These are phyloP conservation scores for Fraxinus anomala DNA, from an alignment of 257 asterid genomes.

Conservation along the genomic window DNA sequence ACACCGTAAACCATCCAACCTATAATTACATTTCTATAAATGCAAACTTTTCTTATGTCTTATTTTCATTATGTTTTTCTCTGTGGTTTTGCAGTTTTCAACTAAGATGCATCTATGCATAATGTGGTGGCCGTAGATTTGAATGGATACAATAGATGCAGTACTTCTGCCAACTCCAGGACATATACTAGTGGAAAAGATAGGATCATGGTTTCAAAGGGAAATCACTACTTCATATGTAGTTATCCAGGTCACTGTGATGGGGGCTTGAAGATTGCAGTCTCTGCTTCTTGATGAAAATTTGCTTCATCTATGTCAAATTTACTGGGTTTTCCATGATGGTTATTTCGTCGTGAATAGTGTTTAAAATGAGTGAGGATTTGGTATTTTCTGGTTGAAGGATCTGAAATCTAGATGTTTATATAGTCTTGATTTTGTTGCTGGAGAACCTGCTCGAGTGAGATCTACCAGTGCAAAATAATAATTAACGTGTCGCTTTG, in stretches of 20 bases:
- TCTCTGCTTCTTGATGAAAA: conserved; percentile 3
- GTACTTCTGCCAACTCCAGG: not conserved
- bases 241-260: conserved; percentile 30
- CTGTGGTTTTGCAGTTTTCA: conserved; percentile 15
- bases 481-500: too few relatives aligned
- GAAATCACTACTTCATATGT: conserved; percentile 27
- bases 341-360: not conserved
- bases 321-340: not conserved
- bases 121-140: not conserved
- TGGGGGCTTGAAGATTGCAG: conserved; percentile 15
- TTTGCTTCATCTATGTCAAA: not conserved
- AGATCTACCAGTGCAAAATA: not conserved
- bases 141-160: conserved; percentile 7
- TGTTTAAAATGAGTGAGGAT: not conserved
- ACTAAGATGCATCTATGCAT: not conserved
- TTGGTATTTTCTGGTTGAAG: not conserved
- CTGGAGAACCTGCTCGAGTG: not conserved
- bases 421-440: not conserved
- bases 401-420: not conserved
- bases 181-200: too few relatives aligned
- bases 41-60: not conserved
- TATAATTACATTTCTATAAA: not conserved
- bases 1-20: too few relatives aligned
- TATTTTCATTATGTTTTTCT: not conserved
- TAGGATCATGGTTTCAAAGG: conserved; percentile 21